Evolutionary conservation across 768 basidiomycete genomes (phyloP).

Genomic region (Dacryopinax primogenitus): DNA sequence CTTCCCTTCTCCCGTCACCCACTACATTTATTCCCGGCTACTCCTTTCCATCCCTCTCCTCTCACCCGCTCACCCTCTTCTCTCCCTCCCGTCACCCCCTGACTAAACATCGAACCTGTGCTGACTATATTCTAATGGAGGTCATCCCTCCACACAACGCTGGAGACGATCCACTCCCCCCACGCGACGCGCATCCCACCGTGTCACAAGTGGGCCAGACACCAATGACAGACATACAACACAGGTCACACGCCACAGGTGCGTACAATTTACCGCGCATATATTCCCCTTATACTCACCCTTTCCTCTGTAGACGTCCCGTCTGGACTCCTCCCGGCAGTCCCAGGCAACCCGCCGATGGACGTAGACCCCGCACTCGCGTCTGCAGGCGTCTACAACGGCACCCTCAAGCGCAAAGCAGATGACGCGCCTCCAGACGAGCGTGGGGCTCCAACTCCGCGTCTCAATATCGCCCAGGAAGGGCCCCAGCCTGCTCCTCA

Average conservation of each 20-base stretch:
- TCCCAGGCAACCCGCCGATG: constrained; percentile 8
- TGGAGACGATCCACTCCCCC: neutral
- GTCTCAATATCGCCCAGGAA: neutral
- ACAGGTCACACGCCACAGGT: neutral
- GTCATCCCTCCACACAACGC: neutral
- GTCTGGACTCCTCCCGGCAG: neutral
- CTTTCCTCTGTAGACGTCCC: neutral
- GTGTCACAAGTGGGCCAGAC: neutral
- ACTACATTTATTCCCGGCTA: neutral
- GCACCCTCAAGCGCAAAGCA: neutral
- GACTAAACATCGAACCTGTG: neutral
- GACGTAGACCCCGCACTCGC: constrained; percentile 1
- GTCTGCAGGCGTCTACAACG: neutral
- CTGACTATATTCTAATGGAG: neutral
- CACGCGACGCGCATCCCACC: neutral
- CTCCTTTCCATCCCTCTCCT: neutral
- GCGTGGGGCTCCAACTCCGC: neutral
- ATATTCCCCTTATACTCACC: neutral
- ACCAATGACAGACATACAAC: neutral
- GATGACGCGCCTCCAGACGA: neutral
- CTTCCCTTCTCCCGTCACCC: neutral
- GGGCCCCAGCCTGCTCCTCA: neutral
- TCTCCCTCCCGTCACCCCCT: neutral
- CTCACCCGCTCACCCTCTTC: neutral
- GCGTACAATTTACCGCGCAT: neutral